Base-by-base conservation (phyloP, 208 protist genomes). In the Endotrypanum monterogeii region DNA sequence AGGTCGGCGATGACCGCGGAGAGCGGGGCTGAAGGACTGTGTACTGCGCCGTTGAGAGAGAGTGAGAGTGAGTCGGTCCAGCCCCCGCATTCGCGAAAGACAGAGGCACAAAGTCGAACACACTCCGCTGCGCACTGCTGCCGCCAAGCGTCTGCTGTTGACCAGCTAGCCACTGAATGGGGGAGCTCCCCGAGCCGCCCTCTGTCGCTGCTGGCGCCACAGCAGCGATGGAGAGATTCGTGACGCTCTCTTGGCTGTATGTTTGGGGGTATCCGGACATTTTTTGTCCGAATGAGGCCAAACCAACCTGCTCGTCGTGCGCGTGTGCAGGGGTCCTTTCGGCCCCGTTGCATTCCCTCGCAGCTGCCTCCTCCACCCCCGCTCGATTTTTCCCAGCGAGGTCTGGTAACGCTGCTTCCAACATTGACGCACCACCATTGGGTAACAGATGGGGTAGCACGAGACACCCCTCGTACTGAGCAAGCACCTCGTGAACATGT, bases 371-470 rank as follows among this genome's bases (percentile, higher is more conserved):
- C 16, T 25, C 39, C 14, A 14, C 32, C 11, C 41, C 72, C 25
- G 2, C 48, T 58, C 61, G 48, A 1, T 25, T 72, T 50, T n/a
- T 52, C 46, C 54, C 28, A 41, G 18, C 44, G 39, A 25, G 55
- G n/a, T 37, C 12, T 57, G 14, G 50, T 9, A 52, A 48, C 35
- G 4, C 25, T 44, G 41, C n/a, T 46, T 52, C 63, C 30, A 51
- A 12, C 50, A 28, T 41, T 25, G 67, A 30, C 3, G 54, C 68
- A 12, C 37, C 69, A 12, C 25, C 54, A 3, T 62, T n/a, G 28
- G 44, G 50, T 8, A 73, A 20, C 14, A 83, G 68, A 44, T 81
- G 80, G 25, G 80, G 80, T 35, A 84, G 71, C 70, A 84, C 6
- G 35, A 81, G 52, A 25, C 71, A 81, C 20, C 52, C 48, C 5